These are phyloP conservation scores for Ogataea zsoltii DNA, from an alignment of 805 yeast species.

Conservation along the genomic window DNA sequence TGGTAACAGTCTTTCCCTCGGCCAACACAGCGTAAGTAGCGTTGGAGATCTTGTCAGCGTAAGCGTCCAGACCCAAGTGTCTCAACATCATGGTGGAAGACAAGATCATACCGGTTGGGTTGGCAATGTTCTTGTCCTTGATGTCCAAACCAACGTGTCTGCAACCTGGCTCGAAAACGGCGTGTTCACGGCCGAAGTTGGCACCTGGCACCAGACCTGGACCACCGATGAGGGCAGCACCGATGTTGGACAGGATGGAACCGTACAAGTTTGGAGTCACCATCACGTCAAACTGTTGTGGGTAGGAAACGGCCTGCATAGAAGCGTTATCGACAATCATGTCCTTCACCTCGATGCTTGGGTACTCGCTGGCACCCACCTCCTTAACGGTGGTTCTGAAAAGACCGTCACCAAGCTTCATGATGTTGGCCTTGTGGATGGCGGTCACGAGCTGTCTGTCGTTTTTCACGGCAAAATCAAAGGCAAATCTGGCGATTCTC, in stretches of 20 bases:
- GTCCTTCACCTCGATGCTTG: constrained; percentile 79
- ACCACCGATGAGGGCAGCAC: constrained; percentile 96
- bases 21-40: constrained; percentile 90
- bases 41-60: constrained; percentile 82
- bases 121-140: constrained; percentile 91
- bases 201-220: constrained; percentile 99
- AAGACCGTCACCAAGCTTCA: constrained; percentile 98
- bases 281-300: constrained; percentile 96
- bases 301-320: constrained; percentile 98
- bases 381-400: constrained; percentile 92
- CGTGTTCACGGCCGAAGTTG: constrained; percentile 95
- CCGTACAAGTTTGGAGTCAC: constrained; percentile 99
- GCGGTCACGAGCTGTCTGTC: constrained; percentile 92
- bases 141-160: constrained; percentile 98
- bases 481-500: constrained; percentile 96
- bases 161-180: constrained; percentile 99
- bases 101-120: constrained; percentile 97
- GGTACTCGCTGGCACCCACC: constrained; percentile 82
- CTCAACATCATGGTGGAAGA: constrained; percentile 90
- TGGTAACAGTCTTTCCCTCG: constrained; percentile 82
- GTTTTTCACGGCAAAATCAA: constrained; percentile 91
- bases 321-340: constrained; percentile 98
- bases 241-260: constrained; percentile 94
- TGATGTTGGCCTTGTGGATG: constrained; percentile 98
- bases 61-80: constrained; percentile 84